These are phyloP conservation scores for Candida piceae DNA, from an alignment of 805 yeast genomes.

Conservation along the genomic window DNA sequence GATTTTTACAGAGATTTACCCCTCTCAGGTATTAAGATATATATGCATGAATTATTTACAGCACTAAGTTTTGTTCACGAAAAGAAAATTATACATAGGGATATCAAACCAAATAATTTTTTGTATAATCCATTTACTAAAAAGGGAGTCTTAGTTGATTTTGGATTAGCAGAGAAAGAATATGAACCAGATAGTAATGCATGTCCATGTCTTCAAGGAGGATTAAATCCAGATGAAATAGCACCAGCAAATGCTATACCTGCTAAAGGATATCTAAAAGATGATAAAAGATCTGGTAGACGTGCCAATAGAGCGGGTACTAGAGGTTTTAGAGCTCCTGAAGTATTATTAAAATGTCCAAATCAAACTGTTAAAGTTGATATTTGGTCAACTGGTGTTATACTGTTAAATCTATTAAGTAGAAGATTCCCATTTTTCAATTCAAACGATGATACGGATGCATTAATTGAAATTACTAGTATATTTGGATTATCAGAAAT, in stretches of 20 bases:
- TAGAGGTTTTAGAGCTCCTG: constrained; percentile 92
- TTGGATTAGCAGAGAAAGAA: constrained; percentile 81
- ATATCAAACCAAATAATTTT: constrained; percentile 76
- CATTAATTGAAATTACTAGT: constrained; percentile 75
- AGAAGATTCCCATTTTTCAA: constrained; percentile 90
- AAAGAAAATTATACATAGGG: constrained; percentile 83
- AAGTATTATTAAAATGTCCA: constrained; percentile 80
- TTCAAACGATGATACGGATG: constrained; percentile 90
- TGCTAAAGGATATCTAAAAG: constrained; percentile 70
- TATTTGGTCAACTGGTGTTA: constrained; percentile 91
- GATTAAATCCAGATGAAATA: constrained; percentile 24
- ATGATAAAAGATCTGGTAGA: constrained; percentile 81
- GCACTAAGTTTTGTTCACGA: constrained; percentile 75
- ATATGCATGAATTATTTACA: constrained; percentile 72
- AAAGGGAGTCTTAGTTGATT: constrained; percentile 82
- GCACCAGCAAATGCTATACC: constrained; percentile 34
- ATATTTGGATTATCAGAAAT: constrained; percentile 73
- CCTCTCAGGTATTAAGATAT: constrained; percentile 70
- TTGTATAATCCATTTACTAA: constrained; percentile 60
- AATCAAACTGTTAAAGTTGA: constrained; percentile 80
- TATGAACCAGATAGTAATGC: constrained; percentile 25
- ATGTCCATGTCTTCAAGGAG: constrained; percentile 57
- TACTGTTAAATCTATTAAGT: constrained; percentile 69
- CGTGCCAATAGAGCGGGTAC: constrained; percentile 98
- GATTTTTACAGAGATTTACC: constrained; percentile 80